Evolutionary conservation across 352 stramenopile species (phyloP).

Genomic region (Globisporangium cederbergense): DNA sequence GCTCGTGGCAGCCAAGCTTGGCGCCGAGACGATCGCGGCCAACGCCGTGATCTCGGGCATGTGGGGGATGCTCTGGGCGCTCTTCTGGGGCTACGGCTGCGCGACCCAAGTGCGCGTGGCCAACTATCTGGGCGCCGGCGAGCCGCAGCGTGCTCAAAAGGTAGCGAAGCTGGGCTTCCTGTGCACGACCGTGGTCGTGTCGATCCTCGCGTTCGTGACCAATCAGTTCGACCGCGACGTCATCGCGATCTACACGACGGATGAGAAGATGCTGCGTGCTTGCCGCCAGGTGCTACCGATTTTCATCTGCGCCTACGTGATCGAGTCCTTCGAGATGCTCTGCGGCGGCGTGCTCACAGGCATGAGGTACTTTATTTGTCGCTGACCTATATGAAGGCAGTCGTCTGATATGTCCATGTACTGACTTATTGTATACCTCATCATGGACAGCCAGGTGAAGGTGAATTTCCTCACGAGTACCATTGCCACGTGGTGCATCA

Average conservation of each 20-base stretch:
- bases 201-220: conserved; percentile 41
- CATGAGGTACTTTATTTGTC: conserved; percentile 40
- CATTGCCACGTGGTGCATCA: conserved; percentile 63
- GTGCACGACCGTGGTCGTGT: conserved; percentile 49
- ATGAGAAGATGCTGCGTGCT: conserved; percentile 40
- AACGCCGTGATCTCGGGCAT: conserved; percentile 71
- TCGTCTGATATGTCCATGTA: not conserved
- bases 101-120: conserved; percentile 75
- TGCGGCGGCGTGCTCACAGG: conserved; percentile 53
- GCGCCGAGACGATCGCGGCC: conserved; percentile 50
- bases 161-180: conserved; percentile 52
- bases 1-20: conserved; percentile 61
- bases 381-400: too few relatives aligned
- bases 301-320: conserved; percentile 54
- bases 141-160: conserved; percentile 42
- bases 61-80: conserved; percentile 64
- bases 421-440: not conserved
- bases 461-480: conserved; percentile 63
- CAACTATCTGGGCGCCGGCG: conserved; percentile 66
- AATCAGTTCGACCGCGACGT: conserved; percentile 43
- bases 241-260: conserved; percentile 57
- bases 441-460: conserved; percentile 41
- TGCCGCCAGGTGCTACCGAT: conserved; percentile 55
- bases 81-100: conserved; percentile 81
- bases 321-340: conserved; percentile 67